Percentiles rank a stretch among this genome's conserved stretches.
Conservation (phyloP, 306 rosid species). For the Crotalaria pallida region DNA sequence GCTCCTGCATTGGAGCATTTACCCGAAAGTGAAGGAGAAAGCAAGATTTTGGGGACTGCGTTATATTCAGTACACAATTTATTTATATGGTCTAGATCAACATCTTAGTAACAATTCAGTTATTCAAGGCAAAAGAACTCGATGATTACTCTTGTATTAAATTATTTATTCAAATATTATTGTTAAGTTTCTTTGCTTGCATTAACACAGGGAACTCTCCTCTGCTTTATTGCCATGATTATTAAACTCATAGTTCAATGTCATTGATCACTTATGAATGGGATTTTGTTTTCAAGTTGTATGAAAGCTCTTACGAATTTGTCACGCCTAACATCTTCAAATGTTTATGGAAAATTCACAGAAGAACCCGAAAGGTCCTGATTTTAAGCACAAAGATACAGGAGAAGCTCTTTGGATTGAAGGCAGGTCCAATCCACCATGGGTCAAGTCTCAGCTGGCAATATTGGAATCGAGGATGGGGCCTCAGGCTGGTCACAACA, state of each 20-base stretch:
- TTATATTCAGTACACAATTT: neutral
- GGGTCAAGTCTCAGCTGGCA: slow-evolving; percentile 85
- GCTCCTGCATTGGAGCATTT: neutral
- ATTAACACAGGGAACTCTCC: neutral
- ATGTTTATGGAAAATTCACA: slow-evolving; percentile 30
- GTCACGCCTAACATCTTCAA: neutral
- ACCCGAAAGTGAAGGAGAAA: neutral
- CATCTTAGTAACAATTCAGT: neutral
- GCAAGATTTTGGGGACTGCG: slow-evolving; percentile 3
- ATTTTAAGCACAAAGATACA: slow-evolving; percentile 90
- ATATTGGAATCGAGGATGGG: slow-evolving; percentile 68
- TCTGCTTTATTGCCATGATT: neutral
- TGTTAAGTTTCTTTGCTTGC: neutral
- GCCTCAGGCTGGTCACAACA: slow-evolving; percentile 36
- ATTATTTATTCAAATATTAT: neutral
- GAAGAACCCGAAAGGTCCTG: slow-evolving; percentile 88
- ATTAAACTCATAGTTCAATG: neutral
- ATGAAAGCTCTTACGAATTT: neutral
- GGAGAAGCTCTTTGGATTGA: slow-evolving; percentile 94
- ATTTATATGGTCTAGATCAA: neutral
- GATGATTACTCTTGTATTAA: neutral
- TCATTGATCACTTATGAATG: neutral
- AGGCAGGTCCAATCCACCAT: slow-evolving; percentile 68
- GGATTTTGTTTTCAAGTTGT: neutral
- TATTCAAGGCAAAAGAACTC: neutral